Conservation (phyloP, 352 stramenopile genomes). For the Globisporangium echinulatum region DNA sequence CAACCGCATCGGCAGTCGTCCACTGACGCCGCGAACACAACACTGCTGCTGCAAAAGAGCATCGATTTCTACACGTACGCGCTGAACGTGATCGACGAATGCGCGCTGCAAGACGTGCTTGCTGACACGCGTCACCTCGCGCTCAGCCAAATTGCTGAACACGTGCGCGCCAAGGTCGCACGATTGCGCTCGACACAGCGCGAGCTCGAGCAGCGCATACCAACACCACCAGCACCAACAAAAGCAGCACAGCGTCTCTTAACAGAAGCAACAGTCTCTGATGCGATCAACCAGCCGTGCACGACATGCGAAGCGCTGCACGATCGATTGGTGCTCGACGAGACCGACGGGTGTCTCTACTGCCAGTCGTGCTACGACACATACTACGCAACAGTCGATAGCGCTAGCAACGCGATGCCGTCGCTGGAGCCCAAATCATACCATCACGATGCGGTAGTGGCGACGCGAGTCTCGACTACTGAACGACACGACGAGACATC, state of each 20-base stretch:
- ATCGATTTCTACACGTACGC: slow-evolving; percentile 42
- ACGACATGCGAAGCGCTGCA: slow-evolving; percentile 38
- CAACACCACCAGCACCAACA: neutral
- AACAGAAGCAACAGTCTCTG: neutral
- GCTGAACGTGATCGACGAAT: slow-evolving; percentile 37
- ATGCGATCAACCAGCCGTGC: slow-evolving; percentile 15
- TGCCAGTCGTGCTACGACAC: slow-evolving; percentile 59
- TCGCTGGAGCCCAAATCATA: neutral
- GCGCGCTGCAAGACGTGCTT: slow-evolving; percentile 20
- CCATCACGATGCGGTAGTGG: neutral
- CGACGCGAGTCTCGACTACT: too few species aligned
- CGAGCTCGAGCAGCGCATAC: slow-evolving; percentile 2
- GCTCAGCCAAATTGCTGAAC: slow-evolving; percentile 22
- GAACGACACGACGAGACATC: neutral
- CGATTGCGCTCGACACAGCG: slow-evolving; percentile 12
- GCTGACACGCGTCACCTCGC: slow-evolving; percentile 12
- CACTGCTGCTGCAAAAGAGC: slow-evolving; percentile 20
- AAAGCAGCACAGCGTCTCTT: neutral
- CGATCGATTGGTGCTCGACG: slow-evolving; percentile 39
- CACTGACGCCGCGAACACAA: neutral
- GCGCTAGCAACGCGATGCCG: neutral
- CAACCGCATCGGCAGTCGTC: too few species aligned
- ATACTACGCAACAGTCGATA: slow-evolving; percentile 40
- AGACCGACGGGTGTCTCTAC: slow-evolving; percentile 61
- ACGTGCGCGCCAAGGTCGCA: slow-evolving; percentile 13